Evolutionary conservation across 768 basidiomycete genomes (phyloP).

Genomic region (Leccinum pellstonianum): DNA sequence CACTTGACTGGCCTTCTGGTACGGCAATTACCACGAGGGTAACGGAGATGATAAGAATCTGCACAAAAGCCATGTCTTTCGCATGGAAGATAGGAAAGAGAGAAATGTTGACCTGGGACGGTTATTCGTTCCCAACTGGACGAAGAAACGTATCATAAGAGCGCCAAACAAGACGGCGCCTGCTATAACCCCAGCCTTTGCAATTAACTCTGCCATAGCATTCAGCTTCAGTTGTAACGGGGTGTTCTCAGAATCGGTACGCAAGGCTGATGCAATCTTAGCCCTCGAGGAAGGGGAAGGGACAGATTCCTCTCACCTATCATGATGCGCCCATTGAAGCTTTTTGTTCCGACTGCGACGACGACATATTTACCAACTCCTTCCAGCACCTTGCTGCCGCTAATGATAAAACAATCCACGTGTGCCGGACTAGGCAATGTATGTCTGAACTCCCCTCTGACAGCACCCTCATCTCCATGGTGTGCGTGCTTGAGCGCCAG

Average conservation of each 20-base stretch:
- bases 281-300: not conserved
- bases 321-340: conserved; percentile 97
- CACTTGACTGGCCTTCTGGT: conserved; percentile 60
- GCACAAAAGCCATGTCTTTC: conserved; percentile 55
- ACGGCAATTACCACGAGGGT: conserved; percentile 89
- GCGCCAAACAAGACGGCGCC: conserved; percentile 79
- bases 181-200: conserved; percentile 81
- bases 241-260: conserved; percentile 83
- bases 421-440: conserved; percentile 41
- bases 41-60: conserved; percentile 92
- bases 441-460: conserved; percentile 23
- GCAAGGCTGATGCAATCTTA: conserved; percentile 57
- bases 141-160: conserved; percentile 94
- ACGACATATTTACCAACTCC: conserved; percentile 93
- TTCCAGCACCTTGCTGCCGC: conserved; percentile 90
- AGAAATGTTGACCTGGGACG: conserved; percentile 50
- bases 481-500: conserved; percentile 46
- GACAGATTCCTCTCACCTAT: conserved; percentile 62
- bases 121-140: conserved; percentile 66
- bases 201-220: conserved; percentile 90
- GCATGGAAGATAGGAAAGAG: not conserved
- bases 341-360: conserved; percentile 87
- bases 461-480: conserved; percentile 22
- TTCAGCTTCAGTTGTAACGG: conserved; percentile 95
- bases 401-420: conserved; percentile 88